Conservation (phyloP, 495 filamentous ascomycete genomes). For the Podospora comata region DNA sequence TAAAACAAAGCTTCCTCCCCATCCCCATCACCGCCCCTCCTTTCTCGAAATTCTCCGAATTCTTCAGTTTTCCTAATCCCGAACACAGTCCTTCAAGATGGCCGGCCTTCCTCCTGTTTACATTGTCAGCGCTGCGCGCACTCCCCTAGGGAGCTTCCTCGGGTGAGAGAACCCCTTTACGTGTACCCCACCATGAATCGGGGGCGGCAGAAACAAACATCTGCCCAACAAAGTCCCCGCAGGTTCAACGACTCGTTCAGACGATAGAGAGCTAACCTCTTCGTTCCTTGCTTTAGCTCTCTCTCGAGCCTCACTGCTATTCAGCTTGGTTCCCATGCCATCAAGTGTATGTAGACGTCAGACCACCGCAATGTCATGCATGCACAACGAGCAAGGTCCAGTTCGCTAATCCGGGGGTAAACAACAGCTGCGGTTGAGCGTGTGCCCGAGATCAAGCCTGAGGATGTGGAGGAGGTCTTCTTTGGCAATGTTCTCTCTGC, state of each 20-base stretch:
- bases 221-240: slow-evolving; percentile 11
- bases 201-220: slow-evolving; percentile 8
- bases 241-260: background rate
- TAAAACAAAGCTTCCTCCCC: slow-evolving; percentile 9
- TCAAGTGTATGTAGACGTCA: slow-evolving; percentile 64
- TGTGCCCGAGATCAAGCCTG: slow-evolving; percentile 76
- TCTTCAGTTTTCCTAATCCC: background rate
- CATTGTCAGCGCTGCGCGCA: slow-evolving; percentile 88
- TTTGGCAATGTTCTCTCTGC: slow-evolving; percentile 97
- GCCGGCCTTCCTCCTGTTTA: slow-evolving; percentile 72
- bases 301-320: slow-evolving; percentile 81
- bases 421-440: slow-evolving; percentile 74
- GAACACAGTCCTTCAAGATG: slow-evolving; percentile 24
- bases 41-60: background rate
- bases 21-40: background rate
- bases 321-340: slow-evolving; percentile 84
- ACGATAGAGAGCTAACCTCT: slow-evolving; percentile 23
- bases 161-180: slow-evolving; percentile 54
- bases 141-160: slow-evolving; percentile 87
- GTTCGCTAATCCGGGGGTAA: slow-evolving; percentile 20
- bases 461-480: slow-evolving; percentile 93
- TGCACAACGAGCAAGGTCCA: slow-evolving; percentile 16
- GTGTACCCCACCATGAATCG: background rate
- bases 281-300: slow-evolving; percentile 50
- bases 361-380: background rate